phyloP scores from a whole-genome alignment of 2,329 filamentous ascomycete species.

The Sarocladiaceae sp. region DNA sequence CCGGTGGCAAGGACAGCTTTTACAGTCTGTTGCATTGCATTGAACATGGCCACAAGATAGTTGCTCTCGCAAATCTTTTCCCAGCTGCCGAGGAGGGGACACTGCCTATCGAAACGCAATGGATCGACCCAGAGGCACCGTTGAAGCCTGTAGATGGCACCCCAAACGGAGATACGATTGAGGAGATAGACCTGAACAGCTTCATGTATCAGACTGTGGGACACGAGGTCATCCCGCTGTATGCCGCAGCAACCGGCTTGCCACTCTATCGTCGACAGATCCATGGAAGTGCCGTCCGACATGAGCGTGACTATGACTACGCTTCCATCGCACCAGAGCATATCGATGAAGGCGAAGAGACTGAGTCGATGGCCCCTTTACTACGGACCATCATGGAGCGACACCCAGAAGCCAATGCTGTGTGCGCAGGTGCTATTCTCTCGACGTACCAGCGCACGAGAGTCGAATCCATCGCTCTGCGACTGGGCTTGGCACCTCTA shows the following conservation, averaged over 20 bases:
- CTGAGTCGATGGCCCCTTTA: slow-evolving; percentile 78
- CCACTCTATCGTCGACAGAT: slow-evolving; percentile 83
- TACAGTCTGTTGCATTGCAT: slow-evolving; percentile 89
- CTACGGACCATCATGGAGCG: slow-evolving; percentile 60
- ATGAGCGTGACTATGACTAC: slow-evolving; percentile 63
- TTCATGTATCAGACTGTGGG: slow-evolving; percentile 99
- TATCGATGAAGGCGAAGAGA: slow-evolving; percentile 62
- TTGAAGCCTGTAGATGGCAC: too few relatives aligned
- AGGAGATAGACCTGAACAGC: slow-evolving; percentile 69
- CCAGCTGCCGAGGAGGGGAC: slow-evolving; percentile 37
- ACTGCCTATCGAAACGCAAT: slow-evolving; percentile 8
- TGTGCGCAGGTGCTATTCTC: slow-evolving; percentile 87
- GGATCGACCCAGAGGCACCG: slow-evolving; percentile 15
- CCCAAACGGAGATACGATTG: too few relatives aligned
- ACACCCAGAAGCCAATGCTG: slow-evolving; percentile 79
- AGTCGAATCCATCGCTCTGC: slow-evolving; percentile 86
- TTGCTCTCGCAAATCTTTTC: slow-evolving; percentile 86
- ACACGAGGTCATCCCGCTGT: slow-evolving; percentile 80
- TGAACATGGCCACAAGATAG: slow-evolving; percentile 76
- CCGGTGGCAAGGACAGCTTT: slow-evolving; percentile 95
- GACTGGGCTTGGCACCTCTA: slow-evolving; percentile 77
- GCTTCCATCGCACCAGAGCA: slow-evolving; percentile 17
- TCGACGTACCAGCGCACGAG: slow-evolving; percentile 94
- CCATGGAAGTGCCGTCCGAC: slow-evolving; percentile 64
- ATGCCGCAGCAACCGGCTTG: slow-evolving; percentile 71